These are phyloP conservation scores for Tylopilus rubrobrunneus DNA, from an alignment of 768 basidiomycete species.

Conservation along the genomic window DNA sequence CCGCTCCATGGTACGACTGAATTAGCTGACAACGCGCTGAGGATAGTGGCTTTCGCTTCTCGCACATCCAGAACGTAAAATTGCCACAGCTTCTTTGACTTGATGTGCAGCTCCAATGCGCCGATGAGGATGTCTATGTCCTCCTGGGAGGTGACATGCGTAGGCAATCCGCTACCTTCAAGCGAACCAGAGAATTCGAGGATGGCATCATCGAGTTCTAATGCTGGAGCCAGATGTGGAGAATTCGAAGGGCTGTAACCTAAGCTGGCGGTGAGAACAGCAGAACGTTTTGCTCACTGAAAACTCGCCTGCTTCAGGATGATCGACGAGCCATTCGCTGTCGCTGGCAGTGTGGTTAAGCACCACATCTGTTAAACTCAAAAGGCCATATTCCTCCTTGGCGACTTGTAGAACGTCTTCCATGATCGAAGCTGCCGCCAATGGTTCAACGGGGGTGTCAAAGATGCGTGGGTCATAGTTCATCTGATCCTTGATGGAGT, in stretches of 20 bases:
- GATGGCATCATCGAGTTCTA: conserved; percentile 87
- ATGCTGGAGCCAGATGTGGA: conserved; percentile 87
- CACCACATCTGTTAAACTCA: conserved; percentile 92
- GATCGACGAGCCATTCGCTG: conserved; percentile 84
- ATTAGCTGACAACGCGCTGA: conserved; percentile 26
- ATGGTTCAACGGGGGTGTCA: conserved; percentile 35
- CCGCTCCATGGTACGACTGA: conserved; percentile 59
- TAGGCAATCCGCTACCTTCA: conserved; percentile 65
- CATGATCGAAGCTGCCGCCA: conserved; percentile 54
- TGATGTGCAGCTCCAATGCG: conserved; percentile 59
- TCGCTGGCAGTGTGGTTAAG: conserved; percentile 97
- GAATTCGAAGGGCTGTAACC: conserved; percentile 90
- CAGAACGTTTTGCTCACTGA: not conserved
- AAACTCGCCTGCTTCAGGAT: conserved; percentile 87
- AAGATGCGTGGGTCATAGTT: conserved; percentile 80
- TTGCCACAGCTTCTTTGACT: conserved; percentile 80
- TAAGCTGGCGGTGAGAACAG: conserved; percentile 27
- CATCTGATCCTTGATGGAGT: conserved; percentile 87
- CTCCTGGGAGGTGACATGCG: conserved; percentile 51
- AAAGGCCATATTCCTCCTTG: conserved; percentile 80
- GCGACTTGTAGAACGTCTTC: conserved; percentile 66
- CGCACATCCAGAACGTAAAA: conserved; percentile 85
- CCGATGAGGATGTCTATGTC: conserved; percentile 68
- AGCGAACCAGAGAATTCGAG: conserved; percentile 75
- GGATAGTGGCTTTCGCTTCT: conserved; percentile 56